Base-by-base conservation (phyloP, 192 early-diverging fungal species). In the Podila epicladia region DNA sequence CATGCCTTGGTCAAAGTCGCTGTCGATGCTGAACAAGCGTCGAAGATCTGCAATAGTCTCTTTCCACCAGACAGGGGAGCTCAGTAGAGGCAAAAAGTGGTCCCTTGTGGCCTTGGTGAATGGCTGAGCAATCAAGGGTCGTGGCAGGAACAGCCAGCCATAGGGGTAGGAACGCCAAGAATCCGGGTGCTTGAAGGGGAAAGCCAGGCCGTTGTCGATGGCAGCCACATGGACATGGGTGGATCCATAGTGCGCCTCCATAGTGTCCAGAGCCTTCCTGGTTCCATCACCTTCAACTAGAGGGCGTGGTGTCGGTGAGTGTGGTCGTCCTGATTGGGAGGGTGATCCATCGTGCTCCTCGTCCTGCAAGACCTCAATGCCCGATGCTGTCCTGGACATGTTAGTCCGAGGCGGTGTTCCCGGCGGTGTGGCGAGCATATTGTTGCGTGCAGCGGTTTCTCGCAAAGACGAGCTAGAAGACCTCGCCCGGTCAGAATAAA, bases 171-270 rank as follows among this genome's bases (percentile, higher is more conserved):
- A 94, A 8, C 96, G 82, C 90, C 92, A 94, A 55, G 89, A 83
- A 74, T 97, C 94, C 0, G 96, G 96, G 68, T 97, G 96, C 63
- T 97, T 96, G 82, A 89, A 94, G 0, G 96, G 96, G 67, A 97
- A 97, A 4, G 96, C 94, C n/a, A 97, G 86, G 12, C 96, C 96
- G 73, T 97, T 96, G 76, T 97, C 96, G 70, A 97, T 97, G 51
- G 95, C 95, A 0, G 94, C 94, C 7, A 97, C 86, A 57, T 93
- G 92, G 17, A 97, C 75, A 69, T 91, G 92, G 7, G 83, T 73
- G 4, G 77, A n/a, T 29, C 71, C 77, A 60, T 73, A 80, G 62
- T 69, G 41, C 0, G 77, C 51, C 53, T 80, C 77, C 50, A 72
- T 71, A 4, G 55, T 58, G 9, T 38, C 57, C 19, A 12, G 33